A percentile compares a stretch with the other conserved stretches of the same genome.
Conservation (phyloP, 768 basidiomycete species). For the Lepiota subincarnata region DNA sequence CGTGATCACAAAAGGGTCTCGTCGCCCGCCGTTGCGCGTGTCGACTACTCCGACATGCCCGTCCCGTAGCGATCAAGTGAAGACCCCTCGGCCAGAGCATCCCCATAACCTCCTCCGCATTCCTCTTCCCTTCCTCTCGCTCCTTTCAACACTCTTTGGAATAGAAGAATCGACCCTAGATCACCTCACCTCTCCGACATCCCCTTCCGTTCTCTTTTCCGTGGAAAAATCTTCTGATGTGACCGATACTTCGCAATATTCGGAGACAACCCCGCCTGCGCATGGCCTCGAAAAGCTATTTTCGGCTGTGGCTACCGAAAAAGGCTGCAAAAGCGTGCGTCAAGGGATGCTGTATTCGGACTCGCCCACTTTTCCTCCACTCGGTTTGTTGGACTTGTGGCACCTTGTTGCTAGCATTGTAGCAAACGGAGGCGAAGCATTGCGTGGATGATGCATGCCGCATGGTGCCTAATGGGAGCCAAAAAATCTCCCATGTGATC, state of each 20-base stretch:
- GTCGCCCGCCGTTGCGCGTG: background rate
- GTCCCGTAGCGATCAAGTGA: background rate
- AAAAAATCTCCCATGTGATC: too few relatives aligned
- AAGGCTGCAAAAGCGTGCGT: background rate
- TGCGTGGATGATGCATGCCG: background rate
- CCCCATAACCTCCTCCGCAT: slow-evolving; percentile 25
- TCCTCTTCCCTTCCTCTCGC: slow-evolving; percentile 32
- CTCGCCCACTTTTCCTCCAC: background rate
- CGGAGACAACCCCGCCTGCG: background rate
- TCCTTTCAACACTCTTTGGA: slow-evolving; percentile 30
- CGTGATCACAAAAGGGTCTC: background rate
- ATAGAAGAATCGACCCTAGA: slow-evolving; percentile 35
- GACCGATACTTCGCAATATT: background rate
- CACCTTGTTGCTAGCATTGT: background rate
- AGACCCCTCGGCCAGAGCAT: background rate
- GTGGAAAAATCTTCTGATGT: background rate
- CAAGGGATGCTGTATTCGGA: background rate
- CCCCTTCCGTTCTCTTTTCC: slow-evolving; percentile 30
- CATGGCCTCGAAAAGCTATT: background rate
- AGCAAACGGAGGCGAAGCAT: background rate
- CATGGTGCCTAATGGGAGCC: too few relatives aligned
- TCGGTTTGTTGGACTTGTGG: background rate
- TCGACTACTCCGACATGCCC: background rate
- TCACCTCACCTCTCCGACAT: slow-evolving; percentile 29
- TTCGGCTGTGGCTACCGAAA: background rate